Evolutionary conservation across 441 rosid species (phyloP).

Genomic region (Cnidoscolus chayamansa): DNA sequence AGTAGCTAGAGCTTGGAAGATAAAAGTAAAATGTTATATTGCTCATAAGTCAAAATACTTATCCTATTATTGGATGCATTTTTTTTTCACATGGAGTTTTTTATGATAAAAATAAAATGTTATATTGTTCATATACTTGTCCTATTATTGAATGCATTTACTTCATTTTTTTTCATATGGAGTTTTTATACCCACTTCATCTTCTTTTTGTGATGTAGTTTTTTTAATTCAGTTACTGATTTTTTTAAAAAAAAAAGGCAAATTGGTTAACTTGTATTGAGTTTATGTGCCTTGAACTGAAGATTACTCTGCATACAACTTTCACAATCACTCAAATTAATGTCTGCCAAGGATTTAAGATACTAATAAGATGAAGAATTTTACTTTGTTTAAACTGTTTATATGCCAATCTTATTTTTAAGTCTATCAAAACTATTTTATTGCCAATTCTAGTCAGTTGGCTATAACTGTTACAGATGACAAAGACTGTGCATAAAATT

Average conservation of each 20-base stretch:
- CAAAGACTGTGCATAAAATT: not conserved
- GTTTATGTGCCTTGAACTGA: not conserved
- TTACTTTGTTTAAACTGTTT: not conserved
- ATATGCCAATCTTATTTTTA: not conserved
- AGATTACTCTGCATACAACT: not conserved
- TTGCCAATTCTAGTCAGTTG: not conserved
- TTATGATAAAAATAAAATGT: too few relatives aligned
- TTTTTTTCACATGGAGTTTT: too few relatives aligned
- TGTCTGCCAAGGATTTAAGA: not conserved
- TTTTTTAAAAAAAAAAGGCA: not conserved
- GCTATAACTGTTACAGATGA: not conserved
- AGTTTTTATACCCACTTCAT: not conserved
- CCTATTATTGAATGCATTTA: too few relatives aligned
- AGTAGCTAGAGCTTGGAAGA: not conserved
- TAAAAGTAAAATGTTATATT: not conserved
- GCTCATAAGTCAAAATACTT: not conserved
- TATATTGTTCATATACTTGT: too few relatives aligned
- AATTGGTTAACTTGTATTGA: not conserved
- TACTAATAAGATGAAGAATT: not conserved
- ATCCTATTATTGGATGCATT: not conserved
- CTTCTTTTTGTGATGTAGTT: not conserved
- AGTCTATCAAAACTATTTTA: not conserved
- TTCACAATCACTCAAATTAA: not conserved
- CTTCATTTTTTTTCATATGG: too few relatives aligned
- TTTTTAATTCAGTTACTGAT: not conserved